phyloP scores from a whole-genome alignment of 1,284 basidiomycete genomes.

The Laetiporus sulphureus region DNA sequence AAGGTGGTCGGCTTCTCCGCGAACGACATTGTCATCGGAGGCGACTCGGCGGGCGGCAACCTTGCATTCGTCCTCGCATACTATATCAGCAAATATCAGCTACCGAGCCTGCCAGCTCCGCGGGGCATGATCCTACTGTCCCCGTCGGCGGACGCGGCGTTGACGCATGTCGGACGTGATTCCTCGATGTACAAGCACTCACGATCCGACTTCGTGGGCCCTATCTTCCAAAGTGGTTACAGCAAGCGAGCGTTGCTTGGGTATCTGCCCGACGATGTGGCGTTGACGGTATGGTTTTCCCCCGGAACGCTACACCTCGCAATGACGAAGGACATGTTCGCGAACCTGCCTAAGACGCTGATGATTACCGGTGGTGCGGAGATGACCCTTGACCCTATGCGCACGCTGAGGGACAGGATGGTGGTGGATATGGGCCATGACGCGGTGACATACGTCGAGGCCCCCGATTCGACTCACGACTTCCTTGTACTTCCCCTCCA shows the following conservation, averaged over 20 bases:
- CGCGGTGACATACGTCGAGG: slow-evolving; percentile 40
- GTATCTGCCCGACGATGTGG: slow-evolving; percentile 31
- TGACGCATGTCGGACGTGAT: neutral
- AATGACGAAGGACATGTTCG: slow-evolving; percentile 32
- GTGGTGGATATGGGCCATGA: slow-evolving; percentile 13
- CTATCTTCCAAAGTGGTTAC: slow-evolving; percentile 20
- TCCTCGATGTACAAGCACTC: neutral
- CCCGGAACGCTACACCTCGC: slow-evolving; percentile 35
- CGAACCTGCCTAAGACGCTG: slow-evolving; percentile 47
- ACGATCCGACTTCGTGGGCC: neutral
- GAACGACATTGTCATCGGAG: slow-evolving; percentile 40
- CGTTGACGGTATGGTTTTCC: slow-evolving; percentile 43
- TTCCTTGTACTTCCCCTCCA: neutral
- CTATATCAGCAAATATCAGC: slow-evolving; percentile 38
- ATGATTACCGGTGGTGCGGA: slow-evolving; percentile 48
- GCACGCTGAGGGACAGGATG: slow-evolving; percentile 17
- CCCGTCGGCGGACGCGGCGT: neutral
- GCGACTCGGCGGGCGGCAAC: slow-evolving; percentile 52
- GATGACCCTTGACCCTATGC: slow-evolving; percentile 41
- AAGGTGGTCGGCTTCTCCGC: slow-evolving; percentile 29
- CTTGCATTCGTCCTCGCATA: slow-evolving; percentile 36
- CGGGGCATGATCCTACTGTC: neutral
- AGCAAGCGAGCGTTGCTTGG: slow-evolving; percentile 33
- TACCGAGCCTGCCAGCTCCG: slow-evolving; percentile 37
- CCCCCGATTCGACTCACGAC: slow-evolving; percentile 41